Evolutionary conservation across 2,329 filamentous ascomycete species (phyloP).

Genomic region (Alternaria consortialis): DNA sequence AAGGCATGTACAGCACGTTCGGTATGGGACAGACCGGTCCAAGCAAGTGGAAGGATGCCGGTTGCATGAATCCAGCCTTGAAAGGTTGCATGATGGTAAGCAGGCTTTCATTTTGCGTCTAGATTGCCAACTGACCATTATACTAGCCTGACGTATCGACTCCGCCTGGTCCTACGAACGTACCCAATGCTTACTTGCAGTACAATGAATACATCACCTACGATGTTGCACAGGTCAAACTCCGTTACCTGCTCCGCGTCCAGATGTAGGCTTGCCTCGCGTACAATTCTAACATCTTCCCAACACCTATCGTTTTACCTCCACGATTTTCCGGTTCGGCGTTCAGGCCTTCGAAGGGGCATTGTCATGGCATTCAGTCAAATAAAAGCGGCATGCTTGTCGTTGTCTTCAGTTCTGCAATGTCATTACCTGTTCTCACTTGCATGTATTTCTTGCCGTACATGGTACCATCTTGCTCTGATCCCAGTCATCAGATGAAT

Average conservation of each 20-base stretch:
- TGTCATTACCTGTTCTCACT: neutral
- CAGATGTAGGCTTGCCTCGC: constrained; percentile 26
- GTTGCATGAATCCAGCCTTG: constrained; percentile 69
- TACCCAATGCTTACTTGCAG: constrained; percentile 58
- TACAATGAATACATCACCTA: constrained; percentile 83
- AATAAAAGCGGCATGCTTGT: neutral
- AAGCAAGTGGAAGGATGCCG: constrained; percentile 77
- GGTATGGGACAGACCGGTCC: constrained; percentile 74
- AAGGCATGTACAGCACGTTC: constrained; percentile 72
- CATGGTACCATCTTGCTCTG: neutral
- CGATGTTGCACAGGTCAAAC: constrained; percentile 72
- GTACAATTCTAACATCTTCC: neutral
- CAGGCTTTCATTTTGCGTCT: constrained; percentile 11
- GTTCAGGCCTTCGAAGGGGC: neutral
- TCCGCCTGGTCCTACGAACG: constrained; percentile 59
- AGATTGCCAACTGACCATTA: constrained; percentile 13
- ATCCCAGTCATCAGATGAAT: neutral
- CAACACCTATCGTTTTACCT: neutral
- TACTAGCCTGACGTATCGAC: constrained; percentile 42
- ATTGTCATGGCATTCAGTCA: neutral
- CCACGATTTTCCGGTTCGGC: neutral
- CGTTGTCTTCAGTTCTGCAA: neutral
- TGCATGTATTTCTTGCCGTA: neutral
- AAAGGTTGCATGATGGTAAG: constrained; percentile 75
- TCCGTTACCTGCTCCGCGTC: constrained; percentile 74